Base-by-base conservation (phyloP, 192 early-diverging fungal genomes). In the Coemansia sp. region DNA sequence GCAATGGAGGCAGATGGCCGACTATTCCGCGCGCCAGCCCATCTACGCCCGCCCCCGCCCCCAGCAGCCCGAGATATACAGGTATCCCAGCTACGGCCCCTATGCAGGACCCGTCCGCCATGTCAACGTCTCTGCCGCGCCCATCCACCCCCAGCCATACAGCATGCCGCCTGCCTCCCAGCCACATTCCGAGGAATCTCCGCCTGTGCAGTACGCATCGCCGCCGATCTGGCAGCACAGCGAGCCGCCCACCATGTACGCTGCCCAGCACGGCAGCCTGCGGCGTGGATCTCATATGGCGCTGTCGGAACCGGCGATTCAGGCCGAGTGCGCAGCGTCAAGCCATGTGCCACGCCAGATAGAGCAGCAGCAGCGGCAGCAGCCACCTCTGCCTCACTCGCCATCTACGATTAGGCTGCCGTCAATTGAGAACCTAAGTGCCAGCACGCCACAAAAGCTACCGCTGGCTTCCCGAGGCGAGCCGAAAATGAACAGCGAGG, bases 401-500 rank as follows among this genome's bases (percentile, higher is more conserved):
- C 47, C 62, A 10, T 42, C 59, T 16, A 43, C 60, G 8, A 38
- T 54, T 21, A 30, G 26, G 50, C 62, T 68, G 38, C 72, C 72
- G 6, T 58, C 62, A 20, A 74, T 68, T 38, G 65, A 59, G n/a
- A 63, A 57, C 13, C 52, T 74, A 1, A 33, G 48, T n/a, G 33
- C 48, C 0, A 37, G 45, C 45, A 15, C 50, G 12, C n/a, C 54
- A 33, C 48, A 50, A 8, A 50, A 50, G 46, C 50, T 36, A 16
- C 18, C 48, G 21, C 46, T 33, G 18, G 38, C 53, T 2, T 28
- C 52, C 3, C 52, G 49, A 2, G 21, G 47, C 15, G 48, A 47
- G 6, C 18, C 57, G 10, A 68, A 57, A 21, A 75, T 75, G 72
- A 75, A 41, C 51, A 75, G 72, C 51, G 72, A 75, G 41, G 72